Evolutionary conservation across 2,329 filamentous ascomycete genomes (phyloP).

Genomic region (Zymoseptoria ardabiliae): DNA sequence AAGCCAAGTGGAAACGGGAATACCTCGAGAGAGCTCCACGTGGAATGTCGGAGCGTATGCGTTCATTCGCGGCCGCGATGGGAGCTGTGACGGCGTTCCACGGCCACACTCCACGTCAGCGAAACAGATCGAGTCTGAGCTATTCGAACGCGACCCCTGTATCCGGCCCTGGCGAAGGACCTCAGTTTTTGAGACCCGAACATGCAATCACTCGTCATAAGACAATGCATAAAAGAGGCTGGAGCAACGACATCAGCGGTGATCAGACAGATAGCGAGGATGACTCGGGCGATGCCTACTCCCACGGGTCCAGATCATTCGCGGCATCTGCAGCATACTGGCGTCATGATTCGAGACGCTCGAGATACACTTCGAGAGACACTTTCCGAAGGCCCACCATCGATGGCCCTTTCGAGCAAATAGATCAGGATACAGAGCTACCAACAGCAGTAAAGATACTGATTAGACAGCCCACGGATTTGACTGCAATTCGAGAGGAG

Average conservation of each 20-base stretch:
- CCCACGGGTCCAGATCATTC: constrained; percentile 7
- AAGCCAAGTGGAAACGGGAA: constrained; percentile 26
- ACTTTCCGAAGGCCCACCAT: not conserved
- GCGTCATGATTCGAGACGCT: constrained; percentile 8
- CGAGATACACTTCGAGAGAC: not conserved
- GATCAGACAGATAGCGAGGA: constrained; percentile 29
- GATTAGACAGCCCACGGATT: constrained; percentile 14
- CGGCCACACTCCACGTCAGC: constrained; percentile 14
- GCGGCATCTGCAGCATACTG: constrained; percentile 10
- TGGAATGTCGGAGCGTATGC: constrained; percentile 24
- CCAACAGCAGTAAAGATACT: constrained; percentile 14
- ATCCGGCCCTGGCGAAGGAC: constrained; percentile 14
- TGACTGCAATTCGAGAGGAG: constrained; percentile 8
- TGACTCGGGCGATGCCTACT: constrained; percentile 10
- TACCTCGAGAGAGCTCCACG: constrained; percentile 27
- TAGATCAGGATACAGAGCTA: not conserved
- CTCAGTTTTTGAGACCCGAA: constrained; percentile 18
- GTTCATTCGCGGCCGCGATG: constrained; percentile 25
- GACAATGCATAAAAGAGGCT: constrained; percentile 22
- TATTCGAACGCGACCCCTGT: constrained; percentile 19
- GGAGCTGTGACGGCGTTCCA: constrained; percentile 23
- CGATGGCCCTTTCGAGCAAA: not conserved
- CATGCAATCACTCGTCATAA: constrained; percentile 14
- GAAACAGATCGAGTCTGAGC: constrained; percentile 18
- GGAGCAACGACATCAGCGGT: constrained; percentile 29